Evolutionary conservation across 176 grass and related monocot species (phyloP).

Genomic region (Areca catechu): DNA sequence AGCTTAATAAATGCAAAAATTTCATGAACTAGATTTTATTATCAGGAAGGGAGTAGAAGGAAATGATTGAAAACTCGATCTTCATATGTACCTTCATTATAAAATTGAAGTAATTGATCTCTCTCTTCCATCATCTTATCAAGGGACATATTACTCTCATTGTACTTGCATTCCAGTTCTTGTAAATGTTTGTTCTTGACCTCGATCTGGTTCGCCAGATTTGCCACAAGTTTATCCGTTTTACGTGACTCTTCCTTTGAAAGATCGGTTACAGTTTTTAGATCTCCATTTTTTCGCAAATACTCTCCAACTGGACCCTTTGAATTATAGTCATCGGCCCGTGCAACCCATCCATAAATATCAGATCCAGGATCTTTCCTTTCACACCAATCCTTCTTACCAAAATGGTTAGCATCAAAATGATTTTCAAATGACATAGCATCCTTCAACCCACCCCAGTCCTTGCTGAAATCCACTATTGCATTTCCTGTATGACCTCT

Average conservation of each 20-base stretch:
- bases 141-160: constrained; percentile 31
- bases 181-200: constrained; percentile 28
- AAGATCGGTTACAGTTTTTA: constrained; percentile 35
- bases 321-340: constrained; percentile 32
- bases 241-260: constrained; percentile 21
- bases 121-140: constrained; percentile 38
- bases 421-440: constrained; percentile 42
- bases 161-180: constrained; percentile 33
- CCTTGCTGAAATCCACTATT: constrained; percentile 32
- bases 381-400: constrained; percentile 35
- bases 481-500: constrained; percentile 23
- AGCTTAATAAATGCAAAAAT: not conserved
- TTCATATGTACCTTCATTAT: constrained; percentile 36
- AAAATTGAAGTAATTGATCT: constrained; percentile 21
- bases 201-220: constrained; percentile 28
- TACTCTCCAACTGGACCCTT: constrained; percentile 27
- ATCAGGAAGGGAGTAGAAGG: not conserved
- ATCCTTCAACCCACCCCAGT: constrained; percentile 55
- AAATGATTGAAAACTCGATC: not conserved
- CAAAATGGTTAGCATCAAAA: constrained; percentile 22
- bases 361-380: not conserved
- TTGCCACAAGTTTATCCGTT: constrained; percentile 34
- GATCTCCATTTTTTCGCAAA: constrained; percentile 28
- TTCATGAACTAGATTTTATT: not conserved
- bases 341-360: constrained; percentile 36